Evolutionary conservation across 1,139 yeast genomes (phyloP), one percentile per base, ranked within the genome.

Genomic region (Taphrina wiesneri): DNA sequence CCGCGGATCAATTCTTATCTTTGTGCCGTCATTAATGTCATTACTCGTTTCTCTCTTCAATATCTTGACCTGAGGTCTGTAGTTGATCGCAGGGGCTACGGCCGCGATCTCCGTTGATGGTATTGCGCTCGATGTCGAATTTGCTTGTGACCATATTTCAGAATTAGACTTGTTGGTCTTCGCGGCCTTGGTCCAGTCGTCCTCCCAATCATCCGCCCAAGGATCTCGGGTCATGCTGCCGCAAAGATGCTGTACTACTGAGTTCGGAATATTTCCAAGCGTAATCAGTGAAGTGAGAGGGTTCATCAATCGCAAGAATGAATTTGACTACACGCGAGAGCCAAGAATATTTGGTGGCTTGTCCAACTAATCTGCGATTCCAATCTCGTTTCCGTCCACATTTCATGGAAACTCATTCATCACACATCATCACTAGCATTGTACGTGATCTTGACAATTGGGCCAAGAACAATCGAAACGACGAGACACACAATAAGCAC

Each of bases 131-230:
- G 26, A 21, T n/a, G 21, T 9, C 5, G 43, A 32, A 23, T 60
- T 60, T 41, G 64, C 64, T 13, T 60, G 56, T 19, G 45, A 25
- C 64, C 64, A 60, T 13, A 49, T 26, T 25, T 60, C 64, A 11
- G 64, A 41, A 21, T 46, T 43, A 5, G 64, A 19, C 25, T 36
- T 28, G 3, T 34, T n/a, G 13, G 23, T 13, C 17, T 51, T 49
- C 7, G 64, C 64, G 15, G 64, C 49, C 13, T 30, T 43, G 3
- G 64, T 45, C 64, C 64, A 60, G 57, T 60, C 64, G 32, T 60
- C 64, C 28, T 60, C 56, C 57, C 56, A 28, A 21, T 53, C 56
- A 17, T 60, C 64, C 19, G 64, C 46, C 64, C 64, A 60, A n/a
- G 64, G 64, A 60, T 60, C 64, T 13, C 64, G 49, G 15, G 36